These are phyloP conservation scores for Xerocomus amazonicus DNA, from an alignment of 1,284 basidiomycete genomes.

Conservation along the genomic window DNA sequence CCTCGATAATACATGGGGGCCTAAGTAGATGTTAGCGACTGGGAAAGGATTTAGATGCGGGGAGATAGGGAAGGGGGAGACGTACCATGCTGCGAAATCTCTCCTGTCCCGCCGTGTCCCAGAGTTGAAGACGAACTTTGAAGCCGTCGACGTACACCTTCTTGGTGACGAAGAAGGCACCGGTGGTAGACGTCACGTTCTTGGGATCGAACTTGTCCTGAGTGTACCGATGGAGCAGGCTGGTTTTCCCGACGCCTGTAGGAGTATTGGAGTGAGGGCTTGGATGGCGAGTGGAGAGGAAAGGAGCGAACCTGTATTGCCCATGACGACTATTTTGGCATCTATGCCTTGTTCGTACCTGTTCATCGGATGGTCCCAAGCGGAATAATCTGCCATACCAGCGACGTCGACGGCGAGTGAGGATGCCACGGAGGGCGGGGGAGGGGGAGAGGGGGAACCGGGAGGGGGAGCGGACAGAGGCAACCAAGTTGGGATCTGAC, in stretches of 20 bases:
- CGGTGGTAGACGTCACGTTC: conserved; percentile 88
- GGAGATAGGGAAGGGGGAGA: conserved; percentile 15
- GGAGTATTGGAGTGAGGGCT: conserved; percentile 9
- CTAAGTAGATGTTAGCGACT: conserved; percentile 38
- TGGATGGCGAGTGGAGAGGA: conserved; percentile 8
- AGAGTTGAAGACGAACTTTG: conserved; percentile 83
- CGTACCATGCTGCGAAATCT: conserved; percentile 89
- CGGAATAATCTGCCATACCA: conserved; percentile 44
- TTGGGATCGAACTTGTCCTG: conserved; percentile 86
- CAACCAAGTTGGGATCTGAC: conserved; percentile 24
- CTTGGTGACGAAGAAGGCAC: conserved; percentile 93
- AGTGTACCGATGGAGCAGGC: conserved; percentile 89
- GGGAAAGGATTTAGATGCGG: conserved; percentile 14
- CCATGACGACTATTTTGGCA: conserved; percentile 96
- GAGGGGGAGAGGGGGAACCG: conserved; percentile 17
- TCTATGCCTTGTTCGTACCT: conserved; percentile 81
- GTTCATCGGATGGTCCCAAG: conserved; percentile 59
- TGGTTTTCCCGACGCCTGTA: conserved; percentile 91
- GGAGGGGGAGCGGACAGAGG: conserved; percentile 16
- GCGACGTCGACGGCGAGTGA: conserved; percentile 26
- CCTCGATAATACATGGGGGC: conserved; percentile 99
- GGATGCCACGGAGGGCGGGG: conserved; percentile 36
- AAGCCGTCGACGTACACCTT: conserved; percentile 87
- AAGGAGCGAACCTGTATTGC: conserved; percentile 73
- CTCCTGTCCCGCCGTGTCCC: conserved; percentile 99